Evolutionary conservation across 805 yeast genomes (phyloP).

Genomic region (Wickerhamomyces subpelliculosus): DNA sequence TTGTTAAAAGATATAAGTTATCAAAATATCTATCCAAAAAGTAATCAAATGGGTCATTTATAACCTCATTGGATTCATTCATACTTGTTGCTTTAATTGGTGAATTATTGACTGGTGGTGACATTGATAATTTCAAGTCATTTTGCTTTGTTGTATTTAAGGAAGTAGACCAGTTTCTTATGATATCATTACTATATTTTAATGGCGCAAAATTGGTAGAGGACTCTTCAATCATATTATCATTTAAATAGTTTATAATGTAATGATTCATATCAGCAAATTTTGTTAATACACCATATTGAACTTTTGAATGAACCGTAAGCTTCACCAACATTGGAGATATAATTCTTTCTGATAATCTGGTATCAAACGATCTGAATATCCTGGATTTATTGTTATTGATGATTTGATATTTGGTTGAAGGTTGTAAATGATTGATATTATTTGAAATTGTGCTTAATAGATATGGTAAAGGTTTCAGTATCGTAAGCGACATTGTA

Average conservation of each 20-base stretch:
- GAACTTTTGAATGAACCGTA: slow-evolving; percentile 14
- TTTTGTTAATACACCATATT: slow-evolving; percentile 11
- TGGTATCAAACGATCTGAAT: slow-evolving; percentile 4
- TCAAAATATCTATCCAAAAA: slow-evolving; percentile 28
- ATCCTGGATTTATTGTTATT: slow-evolving; percentile 18
- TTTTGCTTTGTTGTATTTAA: slow-evolving; percentile 4
- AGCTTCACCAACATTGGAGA: slow-evolving; percentile 6
- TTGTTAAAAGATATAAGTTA: slow-evolving; percentile 26
- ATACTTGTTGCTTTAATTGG: slow-evolving; percentile 9
- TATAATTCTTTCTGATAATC: neutral
- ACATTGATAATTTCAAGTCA: slow-evolving; percentile 14
- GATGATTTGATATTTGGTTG: slow-evolving; percentile 2
- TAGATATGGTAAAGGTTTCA: neutral
- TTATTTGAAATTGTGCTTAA: neutral
- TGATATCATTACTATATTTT: neutral
- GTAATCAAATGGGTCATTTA: slow-evolving; percentile 21
- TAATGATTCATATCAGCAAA: slow-evolving; percentile 1
- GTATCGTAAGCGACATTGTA: neutral
- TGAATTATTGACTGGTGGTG: slow-evolving; percentile 16
- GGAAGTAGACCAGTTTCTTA: slow-evolving; percentile 1
- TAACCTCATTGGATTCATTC: slow-evolving; percentile 4
- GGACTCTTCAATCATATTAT: neutral
- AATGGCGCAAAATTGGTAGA: neutral
- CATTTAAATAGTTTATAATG: slow-evolving; percentile 37
- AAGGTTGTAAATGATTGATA: slow-evolving; percentile 7